A percentile compares a stretch with the other conserved stretches of the same genome.
Conservation (phyloP, 2,329 filamentous ascomycete genomes). For the Hymenoscyphus infarciens region DNA sequence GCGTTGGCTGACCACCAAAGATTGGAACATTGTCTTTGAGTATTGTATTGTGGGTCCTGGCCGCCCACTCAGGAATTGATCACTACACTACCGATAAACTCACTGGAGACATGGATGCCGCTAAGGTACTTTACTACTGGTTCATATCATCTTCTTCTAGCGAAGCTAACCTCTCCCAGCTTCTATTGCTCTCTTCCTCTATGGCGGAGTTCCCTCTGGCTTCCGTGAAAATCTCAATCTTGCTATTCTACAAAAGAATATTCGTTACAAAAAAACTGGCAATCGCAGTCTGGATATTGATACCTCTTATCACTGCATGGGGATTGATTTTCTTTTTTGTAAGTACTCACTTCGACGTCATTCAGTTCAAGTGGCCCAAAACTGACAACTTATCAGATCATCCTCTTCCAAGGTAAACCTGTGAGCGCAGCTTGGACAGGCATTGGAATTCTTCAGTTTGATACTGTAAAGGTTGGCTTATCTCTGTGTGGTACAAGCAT, state of each 20-base stretch:
- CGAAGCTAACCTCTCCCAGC: background rate
- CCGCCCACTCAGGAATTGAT: background rate
- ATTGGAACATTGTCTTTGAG: background rate
- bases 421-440: too few relatives aligned
- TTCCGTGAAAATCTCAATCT: conserved; percentile 2
- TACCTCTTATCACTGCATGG: too few relatives aligned
- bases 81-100: background rate
- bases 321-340: too few relatives aligned
- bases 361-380: too few relatives aligned
- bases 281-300: too few relatives aligned
- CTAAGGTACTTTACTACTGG: background rate
- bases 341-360: too few relatives aligned
- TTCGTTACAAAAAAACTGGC: background rate
- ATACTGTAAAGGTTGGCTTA: too few relatives aligned
- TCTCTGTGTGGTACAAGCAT: too few relatives aligned
- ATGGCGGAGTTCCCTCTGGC: background rate
- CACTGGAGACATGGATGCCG: background rate
- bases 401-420: too few relatives aligned
- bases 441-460: too few relatives aligned
- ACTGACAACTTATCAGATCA: too few relatives aligned
- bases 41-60: background rate
- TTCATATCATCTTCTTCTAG: background rate
- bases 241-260: background rate
- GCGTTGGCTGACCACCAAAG: background rate
- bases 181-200: background rate